phyloP scores from a whole-genome alignment of 371 early-diverging fungal species.

The Rhizopus stolonifer region DNA sequence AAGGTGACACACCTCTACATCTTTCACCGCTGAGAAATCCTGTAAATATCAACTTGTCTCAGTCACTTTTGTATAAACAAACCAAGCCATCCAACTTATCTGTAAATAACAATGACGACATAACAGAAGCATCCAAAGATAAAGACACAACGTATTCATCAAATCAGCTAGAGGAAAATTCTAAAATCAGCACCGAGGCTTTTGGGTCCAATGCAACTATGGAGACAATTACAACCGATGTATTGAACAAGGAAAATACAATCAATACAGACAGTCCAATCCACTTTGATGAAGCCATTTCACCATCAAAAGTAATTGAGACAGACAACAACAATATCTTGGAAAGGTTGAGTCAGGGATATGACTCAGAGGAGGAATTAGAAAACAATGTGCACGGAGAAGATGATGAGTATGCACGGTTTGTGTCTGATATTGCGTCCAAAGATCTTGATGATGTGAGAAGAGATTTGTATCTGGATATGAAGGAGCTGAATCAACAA shows the following conservation, averaged over 20 bases:
- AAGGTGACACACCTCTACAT: background rate
- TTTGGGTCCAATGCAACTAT: no score
- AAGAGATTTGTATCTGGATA: conserved; percentile 56
- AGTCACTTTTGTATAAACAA: background rate
- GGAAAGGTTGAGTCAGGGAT: conserved; percentile 21
- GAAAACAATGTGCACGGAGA: conserved; percentile 37
- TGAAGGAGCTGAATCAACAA: conserved; percentile 55
- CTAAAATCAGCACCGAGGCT: no score
- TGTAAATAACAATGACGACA: background rate
- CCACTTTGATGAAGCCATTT: background rate
- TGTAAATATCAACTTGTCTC: background rate
- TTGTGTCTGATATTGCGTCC: conserved; percentile 52
- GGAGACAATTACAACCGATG: no score
- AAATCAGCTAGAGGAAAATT: no score
- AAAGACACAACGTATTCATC: background rate
- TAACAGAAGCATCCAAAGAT: background rate
- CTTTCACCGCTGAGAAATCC: background rate
- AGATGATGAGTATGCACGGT: conserved; percentile 55
- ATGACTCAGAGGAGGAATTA: conserved; percentile 47
- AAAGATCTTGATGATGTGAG: conserved; percentile 45
- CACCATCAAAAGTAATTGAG: background rate
- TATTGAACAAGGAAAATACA: no score
- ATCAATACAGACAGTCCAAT: background rate
- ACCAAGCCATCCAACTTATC: no score
- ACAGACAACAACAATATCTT: background rate